phyloP scores from a whole-genome alignment of 2,329 filamentous ascomycete species.

The Nemania sp. region DNA sequence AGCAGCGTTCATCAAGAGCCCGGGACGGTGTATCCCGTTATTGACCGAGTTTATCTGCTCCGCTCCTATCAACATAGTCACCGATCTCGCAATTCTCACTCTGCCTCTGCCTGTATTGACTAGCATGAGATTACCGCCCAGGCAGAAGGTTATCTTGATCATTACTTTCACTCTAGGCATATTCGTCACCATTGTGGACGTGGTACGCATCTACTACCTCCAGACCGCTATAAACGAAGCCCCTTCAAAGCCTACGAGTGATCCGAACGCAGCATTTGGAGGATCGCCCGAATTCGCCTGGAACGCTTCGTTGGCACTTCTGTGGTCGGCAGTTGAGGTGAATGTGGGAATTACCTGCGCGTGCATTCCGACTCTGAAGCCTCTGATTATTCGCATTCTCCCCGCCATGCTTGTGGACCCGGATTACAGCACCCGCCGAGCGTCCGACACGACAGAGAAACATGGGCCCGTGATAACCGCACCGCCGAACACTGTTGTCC shows the following conservation, averaged over 20 bases:
- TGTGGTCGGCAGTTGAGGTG: conserved; percentile 94
- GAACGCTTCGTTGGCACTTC: conserved; percentile 82
- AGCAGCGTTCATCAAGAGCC: conserved; percentile 64
- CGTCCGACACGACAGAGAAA: conserved; percentile 36
- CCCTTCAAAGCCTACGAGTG: conserved; percentile 42
- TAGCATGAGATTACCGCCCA: conserved; percentile 78
- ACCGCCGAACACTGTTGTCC: too few relatives aligned
- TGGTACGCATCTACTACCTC: conserved; percentile 86
- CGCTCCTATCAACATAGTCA: conserved; percentile 88
- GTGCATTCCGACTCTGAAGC: conserved; percentile 90
- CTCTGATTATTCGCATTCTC: conserved; percentile 70
- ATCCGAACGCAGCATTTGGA: conserved; percentile 52
- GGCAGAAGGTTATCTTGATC: conserved; percentile 86
- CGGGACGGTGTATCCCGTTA: conserved; percentile 56
- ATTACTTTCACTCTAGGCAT: conserved; percentile 85
- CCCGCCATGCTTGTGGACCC: conserved; percentile 60
- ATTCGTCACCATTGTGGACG: conserved; percentile 86
- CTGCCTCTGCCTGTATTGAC: conserved; percentile 88
- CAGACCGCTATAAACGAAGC: conserved; percentile 66
- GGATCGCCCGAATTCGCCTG: conserved; percentile 60
- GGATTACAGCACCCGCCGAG: conserved; percentile 44
- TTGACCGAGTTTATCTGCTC: conserved; percentile 70
- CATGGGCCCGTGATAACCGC: conserved; percentile 29
- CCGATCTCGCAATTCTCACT: conserved; percentile 84
- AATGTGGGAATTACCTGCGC: conserved; percentile 88